Base-by-base conservation (phyloP, 352 stramenopile genomes). In the Pythium volutum region DNA sequence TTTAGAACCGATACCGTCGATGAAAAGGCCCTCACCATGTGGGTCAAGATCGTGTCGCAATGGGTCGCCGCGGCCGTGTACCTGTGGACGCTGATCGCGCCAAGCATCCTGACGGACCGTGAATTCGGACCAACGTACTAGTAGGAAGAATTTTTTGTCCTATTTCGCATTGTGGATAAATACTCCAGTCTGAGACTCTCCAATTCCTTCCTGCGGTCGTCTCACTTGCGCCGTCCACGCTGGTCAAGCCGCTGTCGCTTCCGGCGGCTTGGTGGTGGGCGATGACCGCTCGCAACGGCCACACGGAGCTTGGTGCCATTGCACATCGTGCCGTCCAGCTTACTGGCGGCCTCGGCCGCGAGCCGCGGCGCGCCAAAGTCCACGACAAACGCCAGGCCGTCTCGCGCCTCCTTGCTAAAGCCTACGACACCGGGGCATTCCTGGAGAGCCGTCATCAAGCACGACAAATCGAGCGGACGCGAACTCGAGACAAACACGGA, bases 71-170 rank as follows among this genome's bases (percentile, higher is more conserved):
- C 96, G 9, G 67, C 79, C 10, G 67, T 98, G 4, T 99, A 98
- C 67, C 60, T 95, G 8, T 99, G 96, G 96, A 98, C 95, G 4
- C 76, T 98, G 18, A 55, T 98, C 16, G 96, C 95, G 14, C 95
- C 96, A 20, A 75, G 67, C 11, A 36, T 98, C 2, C 97, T 98
- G 63, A 93, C 94, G 1, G 81, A 96, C 63, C 80, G 93, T 20
- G 93, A 98, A 59, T 99, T 99, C 55, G 68, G 62, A 5, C 18
- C 31, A n/a, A 3, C 46, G 15, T 47, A 59, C 16, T 55, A 36
- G 22, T 23, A 27, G 15, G 14, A 36, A 55, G 27, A 22, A 23
- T 57, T 16, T 31, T 11, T 16, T 41, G 16, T 26, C n/a, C n/a
- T n/a, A 4, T 22, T 42, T 42, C 36, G 36, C n/a, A 26, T 14